phyloP scores from a whole-genome alignment of 768 basidiomycete species.

The Grammothele lineata region DNA sequence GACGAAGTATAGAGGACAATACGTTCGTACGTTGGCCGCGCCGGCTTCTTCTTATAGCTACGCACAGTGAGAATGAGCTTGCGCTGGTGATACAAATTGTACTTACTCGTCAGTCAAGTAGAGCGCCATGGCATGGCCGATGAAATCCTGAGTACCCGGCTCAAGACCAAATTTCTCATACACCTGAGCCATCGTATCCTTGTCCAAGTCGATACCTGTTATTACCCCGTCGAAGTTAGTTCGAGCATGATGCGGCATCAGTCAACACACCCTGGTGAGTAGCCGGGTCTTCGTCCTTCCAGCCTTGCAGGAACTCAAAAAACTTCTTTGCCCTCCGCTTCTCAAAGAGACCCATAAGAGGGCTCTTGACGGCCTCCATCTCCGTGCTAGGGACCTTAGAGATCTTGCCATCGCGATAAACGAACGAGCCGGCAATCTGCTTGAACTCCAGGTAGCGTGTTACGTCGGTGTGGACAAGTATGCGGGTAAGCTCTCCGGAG shows the following conservation, averaged over 20 bases:
- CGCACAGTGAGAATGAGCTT: background rate
- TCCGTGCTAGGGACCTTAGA: constrained; percentile 98
- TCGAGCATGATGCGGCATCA: background rate
- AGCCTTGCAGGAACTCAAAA: constrained; percentile 93
- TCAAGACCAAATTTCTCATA: constrained; percentile 98
- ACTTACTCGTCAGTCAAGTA: constrained; percentile 95
- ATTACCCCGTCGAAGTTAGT: background rate
- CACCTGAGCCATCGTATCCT: constrained; percentile 86
- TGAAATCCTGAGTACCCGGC: constrained; percentile 96
- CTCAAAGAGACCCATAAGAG: constrained; percentile 99
- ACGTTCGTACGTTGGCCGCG: constrained; percentile 86
- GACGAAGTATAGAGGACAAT: constrained; percentile 97
- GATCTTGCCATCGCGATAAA: constrained; percentile 94
- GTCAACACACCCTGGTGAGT: constrained; percentile 82
- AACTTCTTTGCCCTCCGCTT: constrained; percentile 98
- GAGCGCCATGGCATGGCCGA: constrained; percentile 98
- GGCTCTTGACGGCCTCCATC: constrained; percentile 92
- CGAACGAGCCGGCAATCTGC: constrained; percentile 97
- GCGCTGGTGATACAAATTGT: background rate
- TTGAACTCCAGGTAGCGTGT: constrained; percentile 99
- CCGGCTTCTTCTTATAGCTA: constrained; percentile 92
- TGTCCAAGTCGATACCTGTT: constrained; percentile 83
- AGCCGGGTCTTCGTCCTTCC: constrained; percentile 92
- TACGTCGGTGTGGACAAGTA: constrained; percentile 98
- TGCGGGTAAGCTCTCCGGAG: constrained; percentile 94